Conservation (phyloP, 2,329 filamentous ascomycete species). For the Fusarium clavum region DNA sequence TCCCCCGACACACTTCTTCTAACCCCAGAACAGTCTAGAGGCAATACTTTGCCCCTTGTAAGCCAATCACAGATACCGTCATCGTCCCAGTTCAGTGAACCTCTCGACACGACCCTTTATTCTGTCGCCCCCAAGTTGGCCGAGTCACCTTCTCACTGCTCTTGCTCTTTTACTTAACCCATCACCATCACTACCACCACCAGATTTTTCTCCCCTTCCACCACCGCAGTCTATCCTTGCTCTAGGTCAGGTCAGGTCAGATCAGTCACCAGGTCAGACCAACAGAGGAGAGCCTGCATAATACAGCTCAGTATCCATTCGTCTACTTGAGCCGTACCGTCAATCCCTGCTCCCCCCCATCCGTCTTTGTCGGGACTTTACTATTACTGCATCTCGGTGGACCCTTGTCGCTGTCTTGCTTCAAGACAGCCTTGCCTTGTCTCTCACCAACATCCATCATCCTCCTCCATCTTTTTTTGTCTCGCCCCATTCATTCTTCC, state of each 20-base stretch:
- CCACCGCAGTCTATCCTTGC: background rate
- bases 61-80: conserved; percentile 23
- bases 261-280: background rate
- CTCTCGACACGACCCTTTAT: conserved; percentile 23
- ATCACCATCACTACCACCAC: conserved; percentile 6
- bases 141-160: conserved; percentile 14
- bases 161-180: background rate
- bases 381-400: conserved; percentile 31
- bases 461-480: conserved; percentile 37
- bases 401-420: conserved; percentile 28
- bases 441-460: conserved; percentile 40
- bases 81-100: conserved; percentile 9
- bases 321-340: background rate
- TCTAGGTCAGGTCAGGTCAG: background rate
- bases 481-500: conserved; percentile 38
- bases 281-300: background rate
- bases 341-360: conserved; percentile 15
- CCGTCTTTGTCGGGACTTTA: conserved; percentile 26
- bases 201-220: conserved; percentile 17
- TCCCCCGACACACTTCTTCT: conserved; percentile 23
- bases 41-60: background rate
- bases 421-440: conserved; percentile 26
- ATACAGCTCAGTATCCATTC: background rate
- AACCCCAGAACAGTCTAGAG: background rate
- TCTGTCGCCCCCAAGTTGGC: conserved; percentile 25